phyloP scores from a whole-genome alignment of 2,329 filamentous ascomycete genomes.

The Penicillium decumbens region DNA sequence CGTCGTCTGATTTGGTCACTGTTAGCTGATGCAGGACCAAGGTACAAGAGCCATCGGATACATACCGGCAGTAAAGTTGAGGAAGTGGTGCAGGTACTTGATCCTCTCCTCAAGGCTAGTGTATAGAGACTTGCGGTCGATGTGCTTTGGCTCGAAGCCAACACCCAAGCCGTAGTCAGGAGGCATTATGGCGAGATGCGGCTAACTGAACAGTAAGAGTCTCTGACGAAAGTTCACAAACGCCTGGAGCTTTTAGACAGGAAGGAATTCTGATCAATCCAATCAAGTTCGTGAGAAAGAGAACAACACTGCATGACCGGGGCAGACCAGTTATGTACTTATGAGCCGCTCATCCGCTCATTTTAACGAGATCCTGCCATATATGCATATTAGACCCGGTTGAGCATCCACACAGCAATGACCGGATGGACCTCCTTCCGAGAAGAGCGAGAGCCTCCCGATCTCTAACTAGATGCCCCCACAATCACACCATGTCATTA shows the following conservation, averaged over 20 bases:
- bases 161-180: conserved; percentile 13
- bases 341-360: background rate
- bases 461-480: too few species aligned
- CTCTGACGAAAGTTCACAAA: background rate
- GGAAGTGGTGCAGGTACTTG: conserved; percentile 68
- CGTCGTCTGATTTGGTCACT: conserved; percentile 53
- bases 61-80: conserved; percentile 68
- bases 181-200: conserved; percentile 7
- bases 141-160: conserved; percentile 46
- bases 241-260: background rate
- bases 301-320: conserved; percentile 10
- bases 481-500: conserved; percentile 14
- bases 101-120: conserved; percentile 65
- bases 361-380: background rate
- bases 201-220: background rate
- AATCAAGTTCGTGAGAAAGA: background rate
- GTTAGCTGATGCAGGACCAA: background rate
- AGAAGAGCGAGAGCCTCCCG: conserved; percentile 2
- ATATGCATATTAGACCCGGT: background rate
- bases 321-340: conserved; percentile 12
- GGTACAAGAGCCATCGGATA: conserved; percentile 1
- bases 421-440: conserved; percentile 5
- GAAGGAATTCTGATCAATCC: background rate
- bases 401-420: background rate
- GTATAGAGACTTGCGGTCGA: conserved; percentile 67